A percentile compares a stretch with the other conserved stretches of the same genome.
phyloP scores from a whole-genome alignment of 495 filamentous ascomycete species.

The Baudoinia panamericana region DNA sequence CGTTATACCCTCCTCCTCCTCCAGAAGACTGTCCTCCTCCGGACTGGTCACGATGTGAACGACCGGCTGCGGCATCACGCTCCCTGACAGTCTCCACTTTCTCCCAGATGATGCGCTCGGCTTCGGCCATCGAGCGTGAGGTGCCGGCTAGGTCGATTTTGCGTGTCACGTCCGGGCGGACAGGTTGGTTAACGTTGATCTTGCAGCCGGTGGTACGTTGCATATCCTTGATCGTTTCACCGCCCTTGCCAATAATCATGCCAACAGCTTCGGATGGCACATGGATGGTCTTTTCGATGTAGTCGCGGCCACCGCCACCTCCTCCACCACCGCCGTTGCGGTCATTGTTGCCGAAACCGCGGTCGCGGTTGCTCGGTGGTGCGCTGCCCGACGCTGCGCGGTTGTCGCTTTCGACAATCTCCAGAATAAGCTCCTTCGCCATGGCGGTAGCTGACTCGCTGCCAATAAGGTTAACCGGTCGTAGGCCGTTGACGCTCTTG shows the following conservation, averaged over 20 bases:
- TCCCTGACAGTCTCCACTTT: constrained; percentile 68
- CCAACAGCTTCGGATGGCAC: constrained; percentile 77
- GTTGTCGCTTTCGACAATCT: constrained; percentile 77
- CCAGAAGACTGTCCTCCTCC: constrained; percentile 33
- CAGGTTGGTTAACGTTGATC: constrained; percentile 70
- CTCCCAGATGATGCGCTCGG: constrained; percentile 66
- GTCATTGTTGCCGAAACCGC: constrained; percentile 15
- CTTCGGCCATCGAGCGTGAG: constrained; percentile 54
- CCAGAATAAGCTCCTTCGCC: constrained; percentile 68
- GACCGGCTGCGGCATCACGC: constrained; percentile 17
- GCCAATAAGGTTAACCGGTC: constrained; percentile 75
- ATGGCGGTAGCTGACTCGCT: constrained; percentile 47
- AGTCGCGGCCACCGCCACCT: constrained; percentile 38
- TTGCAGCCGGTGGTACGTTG: constrained; percentile 70
- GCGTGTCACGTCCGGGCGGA: constrained; percentile 57
- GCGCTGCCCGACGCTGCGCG: constrained; percentile 25
- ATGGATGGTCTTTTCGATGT: constrained; percentile 62
- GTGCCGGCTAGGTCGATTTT: constrained; percentile 69
- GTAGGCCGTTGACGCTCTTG: constrained; percentile 69
- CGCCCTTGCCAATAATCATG: constrained; percentile 81
- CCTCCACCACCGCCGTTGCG: constrained; percentile 23
- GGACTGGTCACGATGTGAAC: constrained; percentile 18
- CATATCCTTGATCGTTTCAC: constrained; percentile 80
- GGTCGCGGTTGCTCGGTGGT: constrained; percentile 16
- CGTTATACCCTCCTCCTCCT: constrained; percentile 9